These are phyloP conservation scores for Teratosphaeriaceae sp. DNA, from an alignment of 2,329 filamentous ascomycete species.

Conservation along the genomic window DNA sequence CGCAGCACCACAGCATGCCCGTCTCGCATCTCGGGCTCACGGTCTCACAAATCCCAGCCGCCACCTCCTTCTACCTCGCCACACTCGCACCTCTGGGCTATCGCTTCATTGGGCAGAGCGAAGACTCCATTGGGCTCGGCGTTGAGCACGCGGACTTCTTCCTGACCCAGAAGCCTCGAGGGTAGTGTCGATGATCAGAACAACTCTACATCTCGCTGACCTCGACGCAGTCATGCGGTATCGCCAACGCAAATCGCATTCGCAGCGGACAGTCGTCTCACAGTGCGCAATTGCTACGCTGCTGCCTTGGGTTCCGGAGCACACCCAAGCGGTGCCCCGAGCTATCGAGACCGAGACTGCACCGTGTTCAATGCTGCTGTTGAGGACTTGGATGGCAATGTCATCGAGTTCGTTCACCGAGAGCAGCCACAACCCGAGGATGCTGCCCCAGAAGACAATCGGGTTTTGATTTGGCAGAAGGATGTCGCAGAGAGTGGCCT, in stretches of 20 bases:
- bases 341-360: slow-evolving; percentile 45
- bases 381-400: slow-evolving; percentile 76
- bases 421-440: slow-evolving; percentile 27
- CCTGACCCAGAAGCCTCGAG: slow-evolving; percentile 54
- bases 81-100: slow-evolving; percentile 73
- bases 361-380: slow-evolving; percentile 58
- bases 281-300: slow-evolving; percentile 66
- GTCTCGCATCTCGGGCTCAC: slow-evolving; percentile 57
- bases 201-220: slow-evolving; percentile 6
- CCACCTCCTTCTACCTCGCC: slow-evolving; percentile 77
- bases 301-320: slow-evolving; percentile 60
- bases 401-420: slow-evolving; percentile 67
- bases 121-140: slow-evolving; percentile 56
- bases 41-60: slow-evolving; percentile 70
- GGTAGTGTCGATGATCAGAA: slow-evolving; percentile 36
- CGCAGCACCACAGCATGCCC: slow-evolving; percentile 47
- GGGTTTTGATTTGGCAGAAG: slow-evolving; percentile 41
- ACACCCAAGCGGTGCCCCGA: slow-evolving; percentile 51
- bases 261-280: slow-evolving; percentile 57
- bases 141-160: slow-evolving; percentile 57
- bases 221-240: slow-evolving; percentile 16
- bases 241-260: slow-evolving; percentile 46
- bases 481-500: slow-evolving; percentile 27
- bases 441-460: slow-evolving; percentile 36
- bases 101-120: slow-evolving; percentile 58